Evolutionary conservation across 139 green algal genomes (phyloP).

Genomic region (Chlamydomonas asymmetrica): DNA sequence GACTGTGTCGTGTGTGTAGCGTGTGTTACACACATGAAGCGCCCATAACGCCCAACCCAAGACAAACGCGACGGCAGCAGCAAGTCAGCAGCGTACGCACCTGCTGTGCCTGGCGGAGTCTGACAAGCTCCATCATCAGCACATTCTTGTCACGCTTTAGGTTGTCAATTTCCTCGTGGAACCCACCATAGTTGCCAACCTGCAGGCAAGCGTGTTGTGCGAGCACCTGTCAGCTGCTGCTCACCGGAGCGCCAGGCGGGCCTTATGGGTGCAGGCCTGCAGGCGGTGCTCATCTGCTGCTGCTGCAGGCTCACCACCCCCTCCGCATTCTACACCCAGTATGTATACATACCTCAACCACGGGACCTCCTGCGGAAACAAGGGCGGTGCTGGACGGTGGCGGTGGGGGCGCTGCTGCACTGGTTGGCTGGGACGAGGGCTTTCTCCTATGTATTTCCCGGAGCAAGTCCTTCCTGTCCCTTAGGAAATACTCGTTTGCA

Average conservation of each 20-base stretch:
- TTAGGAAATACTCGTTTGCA: conserved; percentile 91
- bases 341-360: conserved; percentile 40
- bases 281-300: too few species aligned
- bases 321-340: too few species aligned
- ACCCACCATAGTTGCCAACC: conserved; percentile 80
- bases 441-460: conserved; percentile 83
- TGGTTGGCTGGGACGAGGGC: conserved; percentile 18
- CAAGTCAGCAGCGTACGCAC: background rate
- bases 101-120: conserved; percentile 74
- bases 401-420: background rate
- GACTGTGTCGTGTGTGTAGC: background rate
- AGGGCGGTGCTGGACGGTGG: conserved; percentile 7
- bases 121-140: conserved; percentile 87
- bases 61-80: background rate
- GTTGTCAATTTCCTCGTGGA: conserved; percentile 77
- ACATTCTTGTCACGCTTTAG: conserved; percentile 89
- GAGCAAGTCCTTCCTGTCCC: conserved; percentile 75
- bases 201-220: too few species aligned
- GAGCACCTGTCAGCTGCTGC: too few species aligned
- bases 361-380: conserved; percentile 23
- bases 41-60: background rate
- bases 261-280: too few species aligned
- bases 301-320: too few species aligned
- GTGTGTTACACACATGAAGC: background rate
- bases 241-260: too few species aligned